A percentile compares a stretch with the other conserved stretches of the same genome.
phyloP scores from a whole-genome alignment of 495 filamentous ascomycete genomes.

The Trichoderma orchidacearum region DNA sequence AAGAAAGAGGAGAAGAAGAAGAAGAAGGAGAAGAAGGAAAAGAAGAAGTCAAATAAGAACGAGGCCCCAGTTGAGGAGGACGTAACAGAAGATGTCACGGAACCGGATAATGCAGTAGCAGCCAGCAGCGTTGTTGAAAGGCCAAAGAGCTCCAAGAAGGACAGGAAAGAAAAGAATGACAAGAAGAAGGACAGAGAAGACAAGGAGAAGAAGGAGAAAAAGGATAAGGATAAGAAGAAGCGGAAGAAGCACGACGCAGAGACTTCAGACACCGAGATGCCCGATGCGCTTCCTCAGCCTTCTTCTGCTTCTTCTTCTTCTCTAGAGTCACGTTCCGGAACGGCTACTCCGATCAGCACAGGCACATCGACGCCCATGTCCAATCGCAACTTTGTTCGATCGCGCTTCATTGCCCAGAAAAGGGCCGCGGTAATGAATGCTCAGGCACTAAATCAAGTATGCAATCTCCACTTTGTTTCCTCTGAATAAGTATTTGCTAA shows the following conservation, averaged over 20 bases:
- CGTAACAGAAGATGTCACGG: neutral
- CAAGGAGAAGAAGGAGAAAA: conserved; percentile 22
- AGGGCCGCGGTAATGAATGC: conserved; percentile 56
- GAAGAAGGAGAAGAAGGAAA: neutral
- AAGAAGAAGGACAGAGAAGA: conserved; percentile 30
- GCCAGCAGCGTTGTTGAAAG: conserved; percentile 6
- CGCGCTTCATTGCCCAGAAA: conserved; percentile 68
- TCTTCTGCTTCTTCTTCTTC: neutral
- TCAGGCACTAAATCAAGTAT: conserved; percentile 64
- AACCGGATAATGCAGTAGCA: neutral
- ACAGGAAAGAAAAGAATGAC: conserved; percentile 21
- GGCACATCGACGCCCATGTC: conserved; percentile 7
- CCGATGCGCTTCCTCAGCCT: neutral
- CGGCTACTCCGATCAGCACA: conserved; percentile 12
- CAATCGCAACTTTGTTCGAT: conserved; percentile 43
- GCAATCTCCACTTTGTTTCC: conserved; percentile 2
- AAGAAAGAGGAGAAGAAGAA: neutral
- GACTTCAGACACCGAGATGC: conserved; percentile 5
- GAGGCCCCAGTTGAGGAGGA: neutral
- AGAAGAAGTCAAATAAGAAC: conserved; percentile 1
- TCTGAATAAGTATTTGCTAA: conserved; percentile 17
- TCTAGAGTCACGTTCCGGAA: conserved; percentile 9
- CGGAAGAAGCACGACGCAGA: conserved; percentile 3
- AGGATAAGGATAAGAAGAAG: conserved; percentile 16
- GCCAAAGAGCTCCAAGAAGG: conserved; percentile 1